phyloP scores from a whole-genome alignment of 441 rosid species.

The Eutrema salsugineum region DNA sequence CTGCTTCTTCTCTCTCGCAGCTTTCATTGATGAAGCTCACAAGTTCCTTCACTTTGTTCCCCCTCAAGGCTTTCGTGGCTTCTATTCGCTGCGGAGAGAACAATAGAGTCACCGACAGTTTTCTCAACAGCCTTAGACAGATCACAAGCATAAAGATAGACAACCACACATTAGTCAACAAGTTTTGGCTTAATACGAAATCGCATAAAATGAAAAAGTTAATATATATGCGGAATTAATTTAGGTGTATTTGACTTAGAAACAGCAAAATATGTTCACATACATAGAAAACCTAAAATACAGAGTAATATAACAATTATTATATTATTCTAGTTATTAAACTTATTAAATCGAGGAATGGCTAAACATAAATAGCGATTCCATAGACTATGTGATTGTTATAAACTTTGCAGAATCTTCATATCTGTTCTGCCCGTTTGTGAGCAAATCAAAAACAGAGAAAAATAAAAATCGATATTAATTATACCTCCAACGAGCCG shows the following conservation, averaged over 20 bases:
- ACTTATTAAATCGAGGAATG: too few relatives aligned
- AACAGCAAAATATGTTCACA: not conserved
- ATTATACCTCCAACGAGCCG: conserved; percentile 26
- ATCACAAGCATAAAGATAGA: not conserved
- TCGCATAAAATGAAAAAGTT: too few relatives aligned
- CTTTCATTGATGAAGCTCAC: conserved; percentile 3
- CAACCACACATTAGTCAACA: not conserved
- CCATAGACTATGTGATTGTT: too few relatives aligned
- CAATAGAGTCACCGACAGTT: conserved; percentile 6
- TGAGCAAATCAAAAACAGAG: not conserved
- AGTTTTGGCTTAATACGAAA: not conserved
- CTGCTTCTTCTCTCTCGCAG: conserved; percentile 3
- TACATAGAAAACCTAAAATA: too few relatives aligned
- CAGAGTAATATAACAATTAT: too few relatives aligned
- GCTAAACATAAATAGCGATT: too few relatives aligned
- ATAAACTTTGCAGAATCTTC: too few relatives aligned
- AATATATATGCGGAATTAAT: not conserved
- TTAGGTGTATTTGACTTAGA: too few relatives aligned
- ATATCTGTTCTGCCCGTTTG: too few relatives aligned
- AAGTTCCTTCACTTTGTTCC: conserved; percentile 19
- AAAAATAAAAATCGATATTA: not conserved
- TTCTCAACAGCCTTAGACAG: conserved; percentile 7
- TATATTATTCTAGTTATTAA: too few relatives aligned
- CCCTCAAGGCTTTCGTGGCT: conserved; percentile 1
- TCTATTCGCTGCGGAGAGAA: conserved; percentile 25